Base-by-base conservation (phyloP, 768 basidiomycete species). In the Hortiboletus campestris region DNA sequence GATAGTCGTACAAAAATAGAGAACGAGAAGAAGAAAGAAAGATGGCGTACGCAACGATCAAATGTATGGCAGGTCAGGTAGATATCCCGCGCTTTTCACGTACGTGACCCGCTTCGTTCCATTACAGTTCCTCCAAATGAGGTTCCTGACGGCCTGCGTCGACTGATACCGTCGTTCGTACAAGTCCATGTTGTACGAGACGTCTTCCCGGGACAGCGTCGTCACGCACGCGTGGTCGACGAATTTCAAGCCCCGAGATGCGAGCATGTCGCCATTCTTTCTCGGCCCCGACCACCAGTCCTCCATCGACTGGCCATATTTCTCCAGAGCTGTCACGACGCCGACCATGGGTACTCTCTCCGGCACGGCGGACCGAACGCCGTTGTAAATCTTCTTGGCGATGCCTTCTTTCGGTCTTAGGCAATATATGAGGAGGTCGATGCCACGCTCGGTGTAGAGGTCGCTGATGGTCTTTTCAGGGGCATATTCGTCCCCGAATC, bases 221-320 rank as follows among this genome's bases (percentile, higher is more conserved):
- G 76, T 78, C 61, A 79, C 68, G 61, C 79, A 79, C 1, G 75
- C 79, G 42, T 76, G 71, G 11, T 73, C 76, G 32, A 60, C 61
- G 25, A 76, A 77, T 11, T 63, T 57, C 59, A 79, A 72, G 16
- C 68, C 67, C 36, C 72, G 60, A 8, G 53, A 47, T 31, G 60
- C 57, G 49, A 80, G 76, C 25, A 57, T 60, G n/a, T 61, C 60
- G 12, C 73, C 65, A 35, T 79, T 79, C 57, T 57, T 63, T 31
- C 47, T 46, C 9, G 41, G 2, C 5, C 67, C 67, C 0, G 64
- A 51, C 76, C 76, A 76, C 76, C 59, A 73, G 32, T 53, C 55
- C 14, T 70, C 68, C 69, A 71, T 71, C 54, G 65, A 48, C 31
- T 36, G 38, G 41, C 60, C 46, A 25, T 74, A 69, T 49, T 75